Conservation (phyloP, 768 basidiomycete species). For the Goffeauzyma gilvescens region DNA sequence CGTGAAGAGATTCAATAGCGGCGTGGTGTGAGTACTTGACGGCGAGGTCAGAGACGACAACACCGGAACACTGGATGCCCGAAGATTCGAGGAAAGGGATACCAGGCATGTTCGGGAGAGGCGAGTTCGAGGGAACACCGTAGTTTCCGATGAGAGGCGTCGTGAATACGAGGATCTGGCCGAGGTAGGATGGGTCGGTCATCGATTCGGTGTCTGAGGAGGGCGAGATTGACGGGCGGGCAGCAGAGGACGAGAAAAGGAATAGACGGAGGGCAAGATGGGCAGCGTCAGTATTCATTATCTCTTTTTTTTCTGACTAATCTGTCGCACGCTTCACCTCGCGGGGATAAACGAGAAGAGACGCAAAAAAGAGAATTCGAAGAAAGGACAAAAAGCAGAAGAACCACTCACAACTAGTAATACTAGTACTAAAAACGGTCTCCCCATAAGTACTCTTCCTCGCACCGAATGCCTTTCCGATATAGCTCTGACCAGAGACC, state of each 20-base stretch:
- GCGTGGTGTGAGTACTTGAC: conserved; percentile 86
- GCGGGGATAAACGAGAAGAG: not conserved
- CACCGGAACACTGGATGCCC: conserved; percentile 72
- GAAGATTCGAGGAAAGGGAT: conserved; percentile 66
- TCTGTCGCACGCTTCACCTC: no score
- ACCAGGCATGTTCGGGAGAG: conserved; percentile 39
- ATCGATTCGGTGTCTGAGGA: conserved; percentile 89
- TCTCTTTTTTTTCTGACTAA: no score
- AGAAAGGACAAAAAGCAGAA: not conserved
- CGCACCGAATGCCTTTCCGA: conserved; percentile 73
- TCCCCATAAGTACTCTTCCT: conserved; percentile 77
- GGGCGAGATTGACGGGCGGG: not conserved
- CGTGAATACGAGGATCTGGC: conserved; percentile 96
- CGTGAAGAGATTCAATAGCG: conserved; percentile 75
- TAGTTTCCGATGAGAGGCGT: conserved; percentile 97
- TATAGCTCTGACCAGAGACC: conserved; percentile 82
- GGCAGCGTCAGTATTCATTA: no score
- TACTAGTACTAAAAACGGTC: conserved; percentile 96
- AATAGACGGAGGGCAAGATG: no score
- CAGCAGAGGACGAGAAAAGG: no score
- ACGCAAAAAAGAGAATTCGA: not conserved
- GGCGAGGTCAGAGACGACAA: conserved; percentile 86
- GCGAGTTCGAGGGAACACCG: conserved; percentile 63
- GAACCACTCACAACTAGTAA: conserved; percentile 70
- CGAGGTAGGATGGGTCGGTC: conserved; percentile 97